A percentile compares a stretch with the other conserved stretches of the same genome.
These are phyloP conservation scores for Prunus kanzakura DNA, from an alignment of 306 rosid species.

Conservation along the genomic window DNA sequence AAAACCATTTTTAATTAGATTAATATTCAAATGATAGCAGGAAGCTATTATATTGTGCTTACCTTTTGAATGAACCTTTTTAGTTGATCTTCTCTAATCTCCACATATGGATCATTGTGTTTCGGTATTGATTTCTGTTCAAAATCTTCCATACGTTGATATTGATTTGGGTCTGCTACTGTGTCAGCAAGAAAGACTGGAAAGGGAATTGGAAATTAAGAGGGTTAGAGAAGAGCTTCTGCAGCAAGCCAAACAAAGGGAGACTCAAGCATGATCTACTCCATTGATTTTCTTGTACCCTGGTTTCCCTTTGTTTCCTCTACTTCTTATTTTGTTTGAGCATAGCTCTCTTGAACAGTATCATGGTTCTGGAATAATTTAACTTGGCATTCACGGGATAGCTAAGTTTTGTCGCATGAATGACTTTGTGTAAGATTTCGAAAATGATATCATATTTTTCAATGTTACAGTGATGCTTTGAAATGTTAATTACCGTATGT, in stretches of 20 bases:
- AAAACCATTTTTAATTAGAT: not conserved
- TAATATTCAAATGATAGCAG: not conserved
- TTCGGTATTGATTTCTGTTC: not conserved
- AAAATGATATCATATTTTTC: not conserved
- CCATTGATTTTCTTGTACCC: slow-evolving; percentile 12
- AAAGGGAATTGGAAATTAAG: slow-evolving; percentile 78
- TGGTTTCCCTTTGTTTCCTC: slow-evolving; percentile 20
- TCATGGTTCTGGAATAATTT: slow-evolving; percentile 9
- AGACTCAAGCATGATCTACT: slow-evolving; percentile 48
- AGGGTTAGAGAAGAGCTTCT: slow-evolving; percentile 78
- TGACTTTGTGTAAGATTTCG: not conserved
- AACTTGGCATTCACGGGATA: slow-evolving; percentile 4
- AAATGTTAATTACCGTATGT: not conserved
- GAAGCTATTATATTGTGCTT: not conserved
- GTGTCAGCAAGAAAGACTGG: slow-evolving; percentile 72
- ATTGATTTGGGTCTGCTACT: not conserved
- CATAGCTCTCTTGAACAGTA: not conserved
- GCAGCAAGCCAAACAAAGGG: slow-evolving; percentile 53
- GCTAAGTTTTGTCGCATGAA: not conserved
- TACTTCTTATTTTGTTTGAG: slow-evolving; percentile 8
- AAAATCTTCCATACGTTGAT: not conserved
- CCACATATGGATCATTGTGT: too few species aligned
- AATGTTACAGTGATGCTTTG: not conserved
- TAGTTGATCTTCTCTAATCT: not conserved
- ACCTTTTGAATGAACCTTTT: not conserved